Evolutionary conservation across 176 grass and related monocot genomes (phyloP).

Genomic region (Dactylis glomerata): DNA sequence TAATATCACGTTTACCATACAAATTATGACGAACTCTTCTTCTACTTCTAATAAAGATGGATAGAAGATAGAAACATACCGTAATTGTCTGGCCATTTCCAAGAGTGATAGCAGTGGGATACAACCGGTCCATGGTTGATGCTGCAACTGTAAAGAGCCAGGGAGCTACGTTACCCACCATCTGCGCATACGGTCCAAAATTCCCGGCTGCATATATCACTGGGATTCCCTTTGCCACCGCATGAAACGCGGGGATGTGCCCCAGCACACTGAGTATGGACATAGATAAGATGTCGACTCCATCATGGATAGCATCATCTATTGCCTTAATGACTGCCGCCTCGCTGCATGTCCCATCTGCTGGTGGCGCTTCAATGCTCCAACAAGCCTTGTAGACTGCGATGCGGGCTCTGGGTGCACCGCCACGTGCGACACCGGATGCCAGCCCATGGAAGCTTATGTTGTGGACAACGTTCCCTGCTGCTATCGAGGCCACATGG

Average conservation of each 20-base stretch:
- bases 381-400: slow-evolving; percentile 61
- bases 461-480: slow-evolving; percentile 19
- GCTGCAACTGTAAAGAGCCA: slow-evolving; percentile 63
- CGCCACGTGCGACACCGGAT: slow-evolving; percentile 37
- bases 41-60: neutral
- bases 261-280: slow-evolving; percentile 25
- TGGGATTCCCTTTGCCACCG: slow-evolving; percentile 30
- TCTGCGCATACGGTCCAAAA: neutral
- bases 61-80: slow-evolving; percentile 5
- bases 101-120: slow-evolving; percentile 33
- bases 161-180: slow-evolving; percentile 32
- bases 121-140: slow-evolving; percentile 44
- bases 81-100: neutral
- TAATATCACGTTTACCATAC: neutral
- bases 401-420: slow-evolving; percentile 34
- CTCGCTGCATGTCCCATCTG: neutral
- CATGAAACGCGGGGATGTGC: slow-evolving; percentile 38
- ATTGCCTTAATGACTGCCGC: slow-evolving; percentile 32
- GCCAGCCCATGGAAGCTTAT: slow-evolving; percentile 35
- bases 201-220: slow-evolving; percentile 61
- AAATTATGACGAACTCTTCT: neutral
- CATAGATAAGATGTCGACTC: slow-evolving; percentile 49
- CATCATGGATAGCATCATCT: slow-evolving; percentile 54
- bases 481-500: slow-evolving; percentile 62
- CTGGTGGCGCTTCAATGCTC: slow-evolving; percentile 1